Base-by-base conservation (phyloP, 2,329 filamentous ascomycete species). In the Rhexocercosporidium sp. region DNA sequence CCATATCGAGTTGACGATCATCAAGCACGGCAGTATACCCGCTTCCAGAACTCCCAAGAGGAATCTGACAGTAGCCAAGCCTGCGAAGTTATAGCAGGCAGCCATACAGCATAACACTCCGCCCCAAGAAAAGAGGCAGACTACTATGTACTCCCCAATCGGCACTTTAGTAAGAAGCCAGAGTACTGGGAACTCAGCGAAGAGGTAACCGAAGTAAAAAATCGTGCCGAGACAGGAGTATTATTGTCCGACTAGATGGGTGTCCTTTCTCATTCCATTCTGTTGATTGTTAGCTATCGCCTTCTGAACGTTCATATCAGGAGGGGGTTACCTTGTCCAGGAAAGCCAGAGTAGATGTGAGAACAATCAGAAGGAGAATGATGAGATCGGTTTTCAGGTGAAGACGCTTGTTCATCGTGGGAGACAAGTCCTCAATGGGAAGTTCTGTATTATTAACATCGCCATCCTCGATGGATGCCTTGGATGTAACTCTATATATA, bases 31-130 rank as follows among this genome's bases (percentile, higher is more conserved):
- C 9, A 60, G 20, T 27, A 46, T 44, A 3, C 34, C 57, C 4
- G 54, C 54, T 16, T 59, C 54, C 29, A 59, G 37, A 8, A 59
- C 34, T n/a, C 54, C 54, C 14, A 59, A 16, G 9, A 59, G 4
- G 31, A 59, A 59, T 8, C 54, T 34, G 20, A 59, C 54, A 14
- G 31, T 22, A 31, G 54, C 54, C 7, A 39, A 20, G 3, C 54
- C 54, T 22, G 54, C 54, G 41, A 59, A 59, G 31, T 39, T 59
- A 29, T 37, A 16, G 37, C 31, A 39, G 41, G 54, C n/a, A 39
- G 54, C 27, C 54, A 41, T 59, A 25, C 54, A 59, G 18, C 18
- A 39, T 34, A 59, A 4, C 3, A 39, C 20, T 14, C 14, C 34
- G 18, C 27, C 54, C 27, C 29, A 59, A 14, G 25, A 11, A 34